Evolutionary conservation across 108 stramenopile genomes (phyloP), one percentile per base, ranked within the genome.

Genomic region (Epithemia pelagica): DNA sequence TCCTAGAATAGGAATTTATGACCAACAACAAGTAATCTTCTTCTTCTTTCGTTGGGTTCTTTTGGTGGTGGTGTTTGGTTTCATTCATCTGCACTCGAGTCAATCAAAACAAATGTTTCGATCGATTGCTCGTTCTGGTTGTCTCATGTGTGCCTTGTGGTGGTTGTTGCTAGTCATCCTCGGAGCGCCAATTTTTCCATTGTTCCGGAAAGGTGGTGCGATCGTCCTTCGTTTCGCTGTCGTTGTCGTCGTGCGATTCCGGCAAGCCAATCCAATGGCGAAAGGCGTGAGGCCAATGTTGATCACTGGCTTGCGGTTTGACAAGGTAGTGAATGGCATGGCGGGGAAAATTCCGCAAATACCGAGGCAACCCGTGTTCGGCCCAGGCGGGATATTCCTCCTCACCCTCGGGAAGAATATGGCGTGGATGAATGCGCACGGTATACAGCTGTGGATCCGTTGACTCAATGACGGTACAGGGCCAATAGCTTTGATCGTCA

Each of bases 401-500:
- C n/a, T n/a, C n/a, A n/a, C n/a, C n/a, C n/a, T n/a, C n/a, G n/a
- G n/a, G n/a, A n/a, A n/a, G n/a, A n/a, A n/a, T n/a, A 25, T 54
- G 32, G 15, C 28, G 21, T n/a, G n/a, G n/a, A 24, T 63, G 62
- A 26, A 63, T 63, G 32, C 62, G 62, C 21, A 63, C 62, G 22
- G 23, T 24, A 37, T 63, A 63, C 3, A 18, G 23, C 37, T n/a
- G 18, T 1, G 30, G 20, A 7, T 5, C 25, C 2, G 28, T 30
- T 5, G 37, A 10, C n/a, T n/a, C n/a, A 24, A 73, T 23, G 1
- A 73, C 66, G 18, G 63, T 31, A 62, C 72, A 73, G 22, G 72
- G 72, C 72, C 72, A 73, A 52, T 67, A 55, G 22, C 0, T 30
- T 19, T 31, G 26, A 59, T 52, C 58, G 30, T 52, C 51, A 55